Conservation (phyloP, 176 grass and related monocot genomes). For the Echinochloa phyllopogon region DNA sequence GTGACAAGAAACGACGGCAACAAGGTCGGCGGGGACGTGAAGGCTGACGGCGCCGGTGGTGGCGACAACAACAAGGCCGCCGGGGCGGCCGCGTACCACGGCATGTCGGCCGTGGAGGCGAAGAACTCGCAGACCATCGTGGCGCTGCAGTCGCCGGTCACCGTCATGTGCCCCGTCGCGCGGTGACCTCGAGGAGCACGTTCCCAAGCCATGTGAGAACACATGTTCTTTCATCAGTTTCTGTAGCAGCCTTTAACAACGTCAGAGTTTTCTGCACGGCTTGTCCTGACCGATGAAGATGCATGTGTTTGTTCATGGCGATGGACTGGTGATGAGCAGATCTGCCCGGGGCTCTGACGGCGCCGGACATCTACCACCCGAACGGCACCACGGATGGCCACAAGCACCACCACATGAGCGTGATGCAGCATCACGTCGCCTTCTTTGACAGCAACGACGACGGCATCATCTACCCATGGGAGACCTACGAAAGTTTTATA, state of each 20-base stretch:
- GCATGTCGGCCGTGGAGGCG: constrained; percentile 17
- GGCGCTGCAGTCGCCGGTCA: constrained; percentile 79
- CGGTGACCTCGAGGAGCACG: constrained; percentile 75
- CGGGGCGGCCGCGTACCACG: neutral
- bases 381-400: too few species aligned
- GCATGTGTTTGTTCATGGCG: too few species aligned
- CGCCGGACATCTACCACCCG: too few species aligned
- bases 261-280: too few species aligned
- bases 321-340: constrained; percentile 41
- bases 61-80: neutral
- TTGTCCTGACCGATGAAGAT: neutral
- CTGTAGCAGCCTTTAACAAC: too few species aligned
- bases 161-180: constrained; percentile 69
- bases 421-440: too few species aligned
- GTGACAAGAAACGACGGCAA: neutral
- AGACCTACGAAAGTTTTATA: too few species aligned
- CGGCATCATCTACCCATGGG: too few species aligned
- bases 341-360: constrained; percentile 67
- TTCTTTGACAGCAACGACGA: too few species aligned
- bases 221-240: too few species aligned
- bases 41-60: neutral
- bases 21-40: neutral
- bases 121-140: constrained; percentile 74
- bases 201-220: constrained; percentile 82
- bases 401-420: too few species aligned